Percentiles rank a stretch among this genome's conserved stretches.
Conservation (phyloP, 164 flowering plant species). For the Sedum album region DNA sequence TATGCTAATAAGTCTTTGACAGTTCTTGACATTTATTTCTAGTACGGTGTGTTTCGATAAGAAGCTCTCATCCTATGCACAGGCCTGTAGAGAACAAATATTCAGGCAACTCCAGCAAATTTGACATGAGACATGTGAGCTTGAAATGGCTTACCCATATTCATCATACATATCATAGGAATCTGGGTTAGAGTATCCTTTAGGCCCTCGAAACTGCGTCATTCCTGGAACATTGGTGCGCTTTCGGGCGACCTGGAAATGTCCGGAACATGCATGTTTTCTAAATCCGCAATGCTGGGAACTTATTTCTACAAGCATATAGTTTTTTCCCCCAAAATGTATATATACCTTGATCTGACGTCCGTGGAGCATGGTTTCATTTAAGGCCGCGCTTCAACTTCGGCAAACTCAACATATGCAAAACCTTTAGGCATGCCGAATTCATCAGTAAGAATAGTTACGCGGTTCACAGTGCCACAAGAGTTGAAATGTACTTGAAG, state of each 20-base stretch:
- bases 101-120: not conserved
- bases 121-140: not conserved
- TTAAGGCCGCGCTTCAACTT: constrained; percentile 61
- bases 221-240: constrained; percentile 73
- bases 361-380: constrained; percentile 71
- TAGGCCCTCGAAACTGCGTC: constrained; percentile 38
- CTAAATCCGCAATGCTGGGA: not conserved
- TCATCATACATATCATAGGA: constrained; percentile 31
- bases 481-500: constrained; percentile 82
- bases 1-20: not conserved
- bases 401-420: constrained; percentile 78
- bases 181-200: constrained; percentile 33
- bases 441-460: constrained; percentile 70
- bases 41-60: not conserved
- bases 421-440: constrained; percentile 84
- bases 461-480: constrained; percentile 80
- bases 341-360: constrained; percentile 61
- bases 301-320: not conserved
- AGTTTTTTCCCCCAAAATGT: not conserved
- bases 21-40: not conserved
- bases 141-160: constrained; percentile 42
- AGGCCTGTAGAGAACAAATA: not conserved
- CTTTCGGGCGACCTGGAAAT: constrained; percentile 60
- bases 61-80: not conserved
- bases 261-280: not conserved